Percentiles rank a stretch among this genome's conserved stretches.
Evolutionary conservation across 768 basidiomycete species (phyloP).

Genomic region (Naganishia kalamii): DNA sequence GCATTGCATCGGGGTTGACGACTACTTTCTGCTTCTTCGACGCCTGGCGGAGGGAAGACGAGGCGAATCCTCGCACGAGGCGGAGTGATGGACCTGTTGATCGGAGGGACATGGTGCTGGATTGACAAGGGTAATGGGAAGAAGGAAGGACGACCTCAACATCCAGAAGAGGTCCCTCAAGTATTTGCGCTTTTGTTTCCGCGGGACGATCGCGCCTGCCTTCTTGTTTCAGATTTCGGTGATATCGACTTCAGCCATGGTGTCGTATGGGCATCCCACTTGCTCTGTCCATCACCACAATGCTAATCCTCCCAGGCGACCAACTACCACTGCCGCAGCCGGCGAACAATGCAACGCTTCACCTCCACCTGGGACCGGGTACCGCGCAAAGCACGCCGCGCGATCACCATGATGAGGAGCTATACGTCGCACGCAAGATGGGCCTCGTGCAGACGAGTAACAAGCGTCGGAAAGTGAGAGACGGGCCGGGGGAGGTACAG

Average conservation of each 20-base stretch:
- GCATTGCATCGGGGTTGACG: conserved; percentile 41
- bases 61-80: not conserved
- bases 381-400: not conserved
- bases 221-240: not conserved
- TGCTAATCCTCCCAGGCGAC: not conserved
- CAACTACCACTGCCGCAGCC: not conserved
- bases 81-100: not conserved
- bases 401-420: not conserved
- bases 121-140: not conserved
- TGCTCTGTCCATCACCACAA: not conserved
- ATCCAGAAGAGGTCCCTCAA: not conserved
- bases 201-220: conserved; percentile 6
- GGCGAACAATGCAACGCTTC: not conserved
- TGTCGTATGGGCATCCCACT: not conserved
- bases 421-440: conserved; percentile 32
- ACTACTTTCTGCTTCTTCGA: conserved; percentile 28
- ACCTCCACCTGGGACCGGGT: conserved; percentile 12
- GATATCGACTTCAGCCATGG: not conserved
- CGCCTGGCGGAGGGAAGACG: not conserved
- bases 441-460: conserved; percentile 29
- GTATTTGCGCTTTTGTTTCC: conserved; percentile 17
- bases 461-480: conserved; percentile 49
- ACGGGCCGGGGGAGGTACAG: conserved; percentile 60
- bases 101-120: not conserved
- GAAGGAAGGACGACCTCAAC: not conserved